Evolutionary conservation across 345 rosid genomes (phyloP).

Genomic region (Brassica juncea): DNA sequence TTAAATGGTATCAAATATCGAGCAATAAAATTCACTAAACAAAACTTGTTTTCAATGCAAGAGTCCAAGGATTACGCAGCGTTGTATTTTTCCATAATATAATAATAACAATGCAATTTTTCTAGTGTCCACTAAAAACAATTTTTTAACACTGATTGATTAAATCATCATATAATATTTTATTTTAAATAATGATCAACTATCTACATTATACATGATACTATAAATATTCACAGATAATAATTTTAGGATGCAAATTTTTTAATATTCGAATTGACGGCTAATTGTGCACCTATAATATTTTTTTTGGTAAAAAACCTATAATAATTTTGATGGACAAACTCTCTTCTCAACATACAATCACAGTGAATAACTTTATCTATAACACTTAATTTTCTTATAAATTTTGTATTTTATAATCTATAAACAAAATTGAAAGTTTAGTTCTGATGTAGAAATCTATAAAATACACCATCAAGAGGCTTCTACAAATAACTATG

Average conservation of each 20-base stretch:
- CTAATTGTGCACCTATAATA: too few relatives aligned
- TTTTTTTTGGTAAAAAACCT: too few relatives aligned
- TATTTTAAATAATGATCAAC: not conserved
- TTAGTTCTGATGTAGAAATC: not conserved
- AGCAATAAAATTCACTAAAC: conserved; percentile 16
- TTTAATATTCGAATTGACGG: too few relatives aligned
- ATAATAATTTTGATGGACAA: too few relatives aligned
- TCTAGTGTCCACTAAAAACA: not conserved
- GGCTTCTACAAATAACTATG: not conserved
- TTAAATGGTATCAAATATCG: conserved; percentile 28
- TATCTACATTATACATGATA: too few relatives aligned
- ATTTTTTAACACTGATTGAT: not conserved
- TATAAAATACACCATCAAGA: not conserved
- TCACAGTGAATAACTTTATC: too few relatives aligned
- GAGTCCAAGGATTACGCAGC: conserved; percentile 37
- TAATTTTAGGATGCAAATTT: too few relatives aligned
- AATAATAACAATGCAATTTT: not conserved
- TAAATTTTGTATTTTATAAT: too few relatives aligned
- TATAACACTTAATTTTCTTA: too few relatives aligned
- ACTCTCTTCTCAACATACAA: too few relatives aligned
- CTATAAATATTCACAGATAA: too few relatives aligned
- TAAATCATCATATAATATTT: not conserved
- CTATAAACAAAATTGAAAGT: too few relatives aligned
- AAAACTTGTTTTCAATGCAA: conserved; percentile 21
- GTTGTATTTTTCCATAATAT: not conserved